Conservation (phyloP, 257 asterid genomes). For the Solanum corneliomulleri region DNA sequence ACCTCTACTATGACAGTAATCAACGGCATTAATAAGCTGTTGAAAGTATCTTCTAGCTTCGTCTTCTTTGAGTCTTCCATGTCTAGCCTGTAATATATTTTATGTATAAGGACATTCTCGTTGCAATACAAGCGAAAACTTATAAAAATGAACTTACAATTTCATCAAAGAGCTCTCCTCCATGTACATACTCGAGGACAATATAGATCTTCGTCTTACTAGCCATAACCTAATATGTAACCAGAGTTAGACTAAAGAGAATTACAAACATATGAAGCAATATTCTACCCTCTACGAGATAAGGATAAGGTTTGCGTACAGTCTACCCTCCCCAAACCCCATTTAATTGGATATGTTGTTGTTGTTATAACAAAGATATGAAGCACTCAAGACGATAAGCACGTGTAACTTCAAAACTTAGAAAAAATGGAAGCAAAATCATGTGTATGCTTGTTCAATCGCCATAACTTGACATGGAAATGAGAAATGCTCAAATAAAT, state of each 20-base stretch:
- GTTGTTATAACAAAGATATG: not conserved
- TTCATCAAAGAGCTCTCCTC: slow-evolving; percentile 84
- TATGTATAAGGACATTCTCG: not conserved
- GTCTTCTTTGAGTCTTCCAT: slow-evolving; percentile 62
- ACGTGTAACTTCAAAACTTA: not conserved
- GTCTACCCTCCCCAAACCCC: not conserved
- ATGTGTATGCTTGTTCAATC: not conserved
- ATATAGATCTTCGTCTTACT: slow-evolving; percentile 77
- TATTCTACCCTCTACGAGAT: not conserved
- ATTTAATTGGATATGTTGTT: not conserved
- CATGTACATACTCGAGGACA: slow-evolving; percentile 67
- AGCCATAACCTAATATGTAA: slow-evolving; percentile 51
- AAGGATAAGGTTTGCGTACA: not conserved
- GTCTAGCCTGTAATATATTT: slow-evolving; percentile 36
- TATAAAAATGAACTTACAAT: slow-evolving; percentile 33
- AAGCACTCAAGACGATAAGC: not conserved
- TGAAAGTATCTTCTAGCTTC: slow-evolving; percentile 66
- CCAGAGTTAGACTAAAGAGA: not conserved
- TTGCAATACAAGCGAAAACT: not conserved
- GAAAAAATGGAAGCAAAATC: not conserved
- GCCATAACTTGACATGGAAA: not conserved
- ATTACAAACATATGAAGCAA: not conserved
- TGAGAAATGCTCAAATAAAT: not conserved
- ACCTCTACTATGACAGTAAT: slow-evolving; percentile 86
- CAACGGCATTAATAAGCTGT: slow-evolving; percentile 79